phyloP scores from a whole-genome alignment of 164 flowering plant species.

The Santalum album region DNA sequence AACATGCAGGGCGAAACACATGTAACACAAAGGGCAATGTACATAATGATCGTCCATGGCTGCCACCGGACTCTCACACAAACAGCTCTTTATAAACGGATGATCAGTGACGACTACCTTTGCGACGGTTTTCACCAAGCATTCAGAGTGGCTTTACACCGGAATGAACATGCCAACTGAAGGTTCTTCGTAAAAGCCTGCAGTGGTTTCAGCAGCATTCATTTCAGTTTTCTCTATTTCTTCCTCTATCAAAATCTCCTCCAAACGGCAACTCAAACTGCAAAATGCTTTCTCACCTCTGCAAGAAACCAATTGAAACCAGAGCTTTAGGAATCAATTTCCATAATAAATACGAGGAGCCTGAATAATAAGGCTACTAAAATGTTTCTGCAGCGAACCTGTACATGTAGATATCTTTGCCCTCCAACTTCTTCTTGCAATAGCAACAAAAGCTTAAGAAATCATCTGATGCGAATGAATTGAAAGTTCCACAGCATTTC shows the following conservation, averaged over 20 bases:
- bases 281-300: slow-evolving; percentile 41
- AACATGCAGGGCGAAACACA: slow-evolving; percentile 20
- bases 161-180: slow-evolving; percentile 16
- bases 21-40: slow-evolving; percentile 23
- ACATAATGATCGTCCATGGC: slow-evolving; percentile 58
- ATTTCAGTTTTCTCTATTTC: slow-evolving; percentile 17
- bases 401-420: slow-evolving; percentile 54
- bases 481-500: slow-evolving; percentile 10
- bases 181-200: slow-evolving; percentile 12
- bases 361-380: background rate
- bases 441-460: slow-evolving; percentile 58
- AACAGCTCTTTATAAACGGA: slow-evolving; percentile 50
- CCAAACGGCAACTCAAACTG: slow-evolving; percentile 23
- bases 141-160: slow-evolving; percentile 6
- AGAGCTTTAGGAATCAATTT: slow-evolving; percentile 1
- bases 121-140: slow-evolving; percentile 11
- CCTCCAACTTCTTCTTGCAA: slow-evolving; percentile 56
- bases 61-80: slow-evolving; percentile 36
- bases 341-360: background rate
- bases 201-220: background rate
- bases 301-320: slow-evolving; percentile 4
- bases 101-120: slow-evolving; percentile 28
- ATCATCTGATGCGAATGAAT: slow-evolving; percentile 21
- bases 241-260: slow-evolving; percentile 28
- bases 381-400: slow-evolving; percentile 29